phyloP scores from a whole-genome alignment of 495 filamentous ascomycete genomes.

The Penicillium parvum region DNA sequence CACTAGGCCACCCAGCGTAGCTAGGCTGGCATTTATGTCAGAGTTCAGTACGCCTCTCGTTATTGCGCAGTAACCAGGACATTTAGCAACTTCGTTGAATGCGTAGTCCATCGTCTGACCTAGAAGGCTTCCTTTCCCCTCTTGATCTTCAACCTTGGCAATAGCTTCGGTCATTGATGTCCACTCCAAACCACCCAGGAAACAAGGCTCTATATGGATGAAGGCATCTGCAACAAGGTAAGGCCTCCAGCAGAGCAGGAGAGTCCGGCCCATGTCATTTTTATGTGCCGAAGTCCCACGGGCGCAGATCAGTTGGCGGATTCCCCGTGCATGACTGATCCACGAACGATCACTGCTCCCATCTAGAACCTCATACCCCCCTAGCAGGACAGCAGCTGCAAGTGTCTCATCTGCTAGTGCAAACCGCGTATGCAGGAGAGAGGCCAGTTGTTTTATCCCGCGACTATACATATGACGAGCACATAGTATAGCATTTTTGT shows the following conservation, averaged over 20 bases:
- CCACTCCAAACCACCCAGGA: constrained; percentile 23
- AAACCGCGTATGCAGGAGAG: constrained; percentile 1
- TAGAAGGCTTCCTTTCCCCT: background rate
- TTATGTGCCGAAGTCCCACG: constrained; percentile 23
- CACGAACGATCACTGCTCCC: constrained; percentile 21
- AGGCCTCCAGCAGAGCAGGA: constrained; percentile 24
- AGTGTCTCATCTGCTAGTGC: constrained; percentile 13
- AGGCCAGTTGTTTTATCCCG: constrained; percentile 4
- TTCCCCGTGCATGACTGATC: constrained; percentile 28
- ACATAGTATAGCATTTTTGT: constrained; percentile 7
- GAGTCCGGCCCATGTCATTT: constrained; percentile 19
- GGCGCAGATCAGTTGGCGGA: constrained; percentile 19
- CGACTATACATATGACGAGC: constrained; percentile 18
- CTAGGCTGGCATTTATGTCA: too few relatives aligned
- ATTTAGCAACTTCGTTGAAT: constrained; percentile 1
- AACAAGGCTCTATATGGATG: constrained; percentile 17
- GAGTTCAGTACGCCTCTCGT: background rate
- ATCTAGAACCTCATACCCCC: constrained; percentile 26
- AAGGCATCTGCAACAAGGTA: constrained; percentile 23
- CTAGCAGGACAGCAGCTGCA: constrained; percentile 22
- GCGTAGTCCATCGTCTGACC: background rate
- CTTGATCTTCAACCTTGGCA: constrained; percentile 3
- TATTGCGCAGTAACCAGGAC: background rate
- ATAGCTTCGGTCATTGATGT: constrained; percentile 14
- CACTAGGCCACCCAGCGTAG: background rate